A percentile compares a stretch with the other conserved stretches of the same genome.
Conservation (phyloP, 108 stramenopile genomes). For the Conticribra guillardii region DNA sequence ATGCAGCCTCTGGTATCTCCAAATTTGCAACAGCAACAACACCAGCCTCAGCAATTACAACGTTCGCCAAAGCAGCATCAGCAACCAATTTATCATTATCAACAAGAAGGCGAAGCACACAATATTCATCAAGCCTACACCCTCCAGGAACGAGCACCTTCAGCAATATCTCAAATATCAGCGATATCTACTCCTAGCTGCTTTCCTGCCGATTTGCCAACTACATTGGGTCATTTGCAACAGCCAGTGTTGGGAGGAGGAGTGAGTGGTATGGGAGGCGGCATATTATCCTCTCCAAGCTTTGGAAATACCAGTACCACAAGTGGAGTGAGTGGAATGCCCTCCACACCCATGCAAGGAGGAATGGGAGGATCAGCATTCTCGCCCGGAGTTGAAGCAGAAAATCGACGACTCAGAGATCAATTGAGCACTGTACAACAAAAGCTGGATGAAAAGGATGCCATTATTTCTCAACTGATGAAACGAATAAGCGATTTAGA, state of each 20-base stretch:
- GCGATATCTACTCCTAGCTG: constrained; percentile 37
- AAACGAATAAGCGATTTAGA: constrained; percentile 45
- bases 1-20: background rate
- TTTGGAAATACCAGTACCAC: constrained; percentile 10
- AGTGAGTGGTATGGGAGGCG: background rate
- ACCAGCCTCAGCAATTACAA: background rate
- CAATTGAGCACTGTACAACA: constrained; percentile 22
- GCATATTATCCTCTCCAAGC: constrained; percentile 8
- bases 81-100: background rate
- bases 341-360: background rate
- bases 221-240: constrained; percentile 17
- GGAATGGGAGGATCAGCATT: constrained; percentile 13
- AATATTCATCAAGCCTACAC: constrained; percentile 18
- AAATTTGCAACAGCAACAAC: constrained; percentile 2
- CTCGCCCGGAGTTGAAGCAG: constrained; percentile 34
- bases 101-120: constrained; percentile 7
- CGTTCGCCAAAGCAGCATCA: constrained; percentile 2
- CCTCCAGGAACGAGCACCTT: constrained; percentile 26
- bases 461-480: constrained; percentile 45
- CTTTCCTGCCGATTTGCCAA: constrained; percentile 29
- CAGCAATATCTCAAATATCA: constrained; percentile 32
- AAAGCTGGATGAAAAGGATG: constrained; percentile 48
- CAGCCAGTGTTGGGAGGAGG: constrained; percentile 14
- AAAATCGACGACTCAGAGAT: constrained; percentile 28
- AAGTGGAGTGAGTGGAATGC: background rate